Evolutionary conservation across 805 yeast species (phyloP).

Genomic region (Candida khao-thaluensis): DNA sequence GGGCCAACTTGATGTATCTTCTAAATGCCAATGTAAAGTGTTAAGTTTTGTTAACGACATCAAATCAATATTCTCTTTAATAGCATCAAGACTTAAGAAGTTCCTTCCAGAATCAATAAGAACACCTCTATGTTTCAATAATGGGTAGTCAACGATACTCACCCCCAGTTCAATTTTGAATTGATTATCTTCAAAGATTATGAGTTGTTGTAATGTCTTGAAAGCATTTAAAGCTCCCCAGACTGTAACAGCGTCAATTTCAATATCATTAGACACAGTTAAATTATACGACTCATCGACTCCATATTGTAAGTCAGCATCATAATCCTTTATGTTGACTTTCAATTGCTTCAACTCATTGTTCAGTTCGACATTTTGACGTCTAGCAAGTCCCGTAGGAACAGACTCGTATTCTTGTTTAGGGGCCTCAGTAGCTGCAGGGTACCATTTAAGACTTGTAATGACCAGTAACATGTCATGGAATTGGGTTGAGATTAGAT

Average conservation of each 20-base stretch:
- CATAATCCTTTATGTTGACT: conserved; percentile 9
- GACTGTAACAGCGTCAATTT: conserved; percentile 29
- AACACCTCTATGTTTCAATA: conserved; percentile 38
- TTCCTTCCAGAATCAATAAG: conserved; percentile 41
- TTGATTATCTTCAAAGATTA: conserved; percentile 25
- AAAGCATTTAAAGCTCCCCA: conserved; percentile 46
- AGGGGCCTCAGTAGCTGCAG: conserved; percentile 30
- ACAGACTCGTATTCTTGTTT: conserved; percentile 15
- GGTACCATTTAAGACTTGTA: conserved; percentile 30
- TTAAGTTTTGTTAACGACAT: conserved; percentile 40
- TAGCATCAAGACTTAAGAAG: conserved; percentile 24
- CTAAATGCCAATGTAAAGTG: conserved; percentile 41
- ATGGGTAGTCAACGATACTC: conserved; percentile 32
- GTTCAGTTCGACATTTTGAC: not conserved
- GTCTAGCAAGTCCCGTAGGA: conserved; percentile 12
- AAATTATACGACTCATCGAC: conserved; percentile 38
- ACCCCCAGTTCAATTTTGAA: conserved; percentile 34
- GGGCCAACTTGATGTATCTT: conserved; percentile 44
- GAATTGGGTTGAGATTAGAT: conserved; percentile 7
- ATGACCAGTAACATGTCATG: conserved; percentile 14
- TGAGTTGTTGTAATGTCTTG: conserved; percentile 39
- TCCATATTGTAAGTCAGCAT: conserved; percentile 26
- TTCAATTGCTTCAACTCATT: not conserved
- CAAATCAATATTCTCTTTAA: conserved; percentile 36
- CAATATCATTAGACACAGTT: conserved; percentile 17